phyloP scores from a whole-genome alignment of 2,329 filamentous ascomycete genomes.

The Penicillium brasilianum region DNA sequence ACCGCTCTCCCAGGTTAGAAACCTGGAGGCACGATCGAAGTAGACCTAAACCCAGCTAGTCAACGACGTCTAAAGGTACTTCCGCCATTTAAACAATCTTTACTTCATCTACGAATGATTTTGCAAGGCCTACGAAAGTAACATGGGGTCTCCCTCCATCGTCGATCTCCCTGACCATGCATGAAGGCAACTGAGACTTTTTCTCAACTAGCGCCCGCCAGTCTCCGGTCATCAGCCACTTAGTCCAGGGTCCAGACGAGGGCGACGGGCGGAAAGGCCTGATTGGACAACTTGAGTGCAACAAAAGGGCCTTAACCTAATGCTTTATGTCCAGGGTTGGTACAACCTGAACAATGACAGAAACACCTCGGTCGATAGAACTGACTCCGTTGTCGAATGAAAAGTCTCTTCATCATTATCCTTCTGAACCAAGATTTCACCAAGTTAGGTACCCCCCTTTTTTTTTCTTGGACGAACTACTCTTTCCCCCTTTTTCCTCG shows the following conservation, averaged over 20 bases:
- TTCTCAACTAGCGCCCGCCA: neutral
- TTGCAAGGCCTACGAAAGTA: neutral
- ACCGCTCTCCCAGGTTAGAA: too few species aligned
- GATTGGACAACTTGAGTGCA: neutral
- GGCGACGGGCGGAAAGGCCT: neutral
- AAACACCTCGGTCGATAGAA: neutral
- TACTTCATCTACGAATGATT: too few species aligned
- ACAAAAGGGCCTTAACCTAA: neutral
- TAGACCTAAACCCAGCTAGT: too few species aligned
- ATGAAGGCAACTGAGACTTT: neutral
- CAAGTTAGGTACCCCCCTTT: neutral
- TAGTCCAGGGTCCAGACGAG: neutral
- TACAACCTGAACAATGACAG: neutral
- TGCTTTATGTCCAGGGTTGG: neutral
- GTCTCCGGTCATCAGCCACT: conserved; percentile 2
- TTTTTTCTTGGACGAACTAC: neutral
- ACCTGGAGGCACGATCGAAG: too few species aligned
- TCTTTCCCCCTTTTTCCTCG: conserved; percentile 5
- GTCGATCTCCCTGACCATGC: neutral
- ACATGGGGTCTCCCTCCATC: neutral
- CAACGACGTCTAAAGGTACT: too few species aligned
- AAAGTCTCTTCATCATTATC: neutral
- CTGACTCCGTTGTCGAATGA: neutral
- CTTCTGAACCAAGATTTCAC: neutral
- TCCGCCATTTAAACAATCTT: too few species aligned